phyloP scores from a whole-genome alignment of 2,329 filamentous ascomycete genomes.

The Fusarium musae region DNA sequence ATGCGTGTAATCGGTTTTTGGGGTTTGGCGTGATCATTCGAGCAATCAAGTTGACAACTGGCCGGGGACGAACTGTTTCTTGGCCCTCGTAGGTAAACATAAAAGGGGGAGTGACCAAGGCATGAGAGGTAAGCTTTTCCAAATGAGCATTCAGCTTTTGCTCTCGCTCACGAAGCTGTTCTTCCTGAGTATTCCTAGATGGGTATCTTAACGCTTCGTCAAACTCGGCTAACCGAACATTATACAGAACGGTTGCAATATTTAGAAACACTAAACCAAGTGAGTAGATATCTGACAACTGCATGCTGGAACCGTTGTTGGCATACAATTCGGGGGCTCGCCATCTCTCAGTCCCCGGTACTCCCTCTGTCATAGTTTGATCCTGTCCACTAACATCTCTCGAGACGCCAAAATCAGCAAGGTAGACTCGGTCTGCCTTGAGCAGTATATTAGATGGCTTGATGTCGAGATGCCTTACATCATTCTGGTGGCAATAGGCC shows the following conservation, averaged over 20 bases:
- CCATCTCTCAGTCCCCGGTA: conserved; percentile 57
- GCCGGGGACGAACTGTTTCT: conserved; percentile 54
- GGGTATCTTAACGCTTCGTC: conserved; percentile 52
- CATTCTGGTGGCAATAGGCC: conserved; percentile 54
- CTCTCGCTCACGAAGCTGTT: conserved; percentile 49
- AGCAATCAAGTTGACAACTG: conserved; percentile 52
- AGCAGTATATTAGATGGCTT: conserved; percentile 62
- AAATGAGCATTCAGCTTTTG: conserved; percentile 51
- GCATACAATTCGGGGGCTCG: conserved; percentile 57
- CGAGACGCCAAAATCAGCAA: conserved; percentile 62
- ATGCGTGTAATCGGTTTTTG: conserved; percentile 48
- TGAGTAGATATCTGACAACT: conserved; percentile 60
- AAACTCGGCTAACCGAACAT: conserved; percentile 52
- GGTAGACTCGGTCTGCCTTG: conserved; percentile 57
- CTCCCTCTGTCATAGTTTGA: conserved; percentile 56
- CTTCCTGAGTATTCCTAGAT: conserved; percentile 41
- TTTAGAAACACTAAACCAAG: conserved; percentile 59
- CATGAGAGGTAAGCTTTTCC: conserved; percentile 49
- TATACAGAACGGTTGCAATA: conserved; percentile 57
- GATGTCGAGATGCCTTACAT: conserved; percentile 59
- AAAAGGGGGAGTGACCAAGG: conserved; percentile 50
- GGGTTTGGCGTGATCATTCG: conserved; percentile 51
- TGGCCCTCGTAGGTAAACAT: conserved; percentile 53
- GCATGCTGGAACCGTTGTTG: conserved; percentile 55
- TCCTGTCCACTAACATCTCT: conserved; percentile 58